Evolutionary conservation across 441 rosid genomes (phyloP), one percentile per base, ranked within the genome.

Genomic region (Adansonia gregorii): DNA sequence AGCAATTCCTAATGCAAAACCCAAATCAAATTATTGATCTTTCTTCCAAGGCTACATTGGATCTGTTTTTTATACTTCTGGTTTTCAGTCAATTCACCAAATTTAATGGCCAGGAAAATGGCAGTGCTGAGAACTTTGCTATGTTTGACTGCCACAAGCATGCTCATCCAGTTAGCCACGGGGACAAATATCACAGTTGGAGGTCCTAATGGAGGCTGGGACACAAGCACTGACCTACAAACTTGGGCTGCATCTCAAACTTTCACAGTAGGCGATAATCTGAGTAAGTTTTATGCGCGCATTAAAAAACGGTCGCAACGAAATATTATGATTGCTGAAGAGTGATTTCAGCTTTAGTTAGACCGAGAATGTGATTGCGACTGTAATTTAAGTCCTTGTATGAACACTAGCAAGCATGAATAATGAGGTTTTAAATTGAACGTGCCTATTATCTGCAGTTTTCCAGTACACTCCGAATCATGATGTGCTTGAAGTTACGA

Each of bases 121-220:
- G 78, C 76, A 43, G 83, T 83, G 83, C 31, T 70, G 70, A 73
- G 78, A 63, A 68, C 65, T 14, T 19, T 86, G 1, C 22, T 77
- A 8, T 65, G 76, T 74, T 73, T 87, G 82, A 81, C 80, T 4
- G 64, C 85, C 1, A 49, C 76, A 3, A 84, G 87, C 55, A 41
- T 87, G 63, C 70, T 89, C 45, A 59, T 90, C 45, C 74, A 85
- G 68, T 60, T 87, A 66, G 77, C 91, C 63, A 67, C 66, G 81
- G 97, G 94, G 15, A 82, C 86, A 19, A 87, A 84, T 72, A 79
- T 88, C 81, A 86, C 85, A 1, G 90, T 92, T 52, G 98, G 98
- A 39, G 91, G 91, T 65, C 65, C 91, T 27, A 87, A 49, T 76
- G 93, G 88, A 4, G 88, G 94, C 14, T 93, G 98, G 98, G 90